phyloP scores from a whole-genome alignment of 73 alveolate species.

The Paramecium sexaurelia region DNA sequence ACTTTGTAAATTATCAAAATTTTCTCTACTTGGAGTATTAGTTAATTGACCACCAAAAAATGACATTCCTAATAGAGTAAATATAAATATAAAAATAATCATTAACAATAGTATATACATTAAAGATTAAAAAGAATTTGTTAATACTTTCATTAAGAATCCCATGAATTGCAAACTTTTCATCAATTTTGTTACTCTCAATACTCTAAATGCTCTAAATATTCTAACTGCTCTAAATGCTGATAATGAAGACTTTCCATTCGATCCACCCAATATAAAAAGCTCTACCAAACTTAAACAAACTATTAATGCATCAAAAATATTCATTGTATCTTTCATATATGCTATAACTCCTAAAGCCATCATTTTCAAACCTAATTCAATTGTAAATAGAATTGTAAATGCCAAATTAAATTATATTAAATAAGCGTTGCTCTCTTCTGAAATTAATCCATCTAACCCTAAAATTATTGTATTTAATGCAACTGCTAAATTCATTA shows the following conservation, averaged over 20 bases:
- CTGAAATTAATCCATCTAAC: slow-evolving; percentile 73
- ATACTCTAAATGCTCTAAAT: slow-evolving; percentile 63
- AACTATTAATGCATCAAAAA: slow-evolving; percentile 60
- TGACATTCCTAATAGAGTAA: slow-evolving; percentile 71
- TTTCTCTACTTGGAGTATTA: not conserved
- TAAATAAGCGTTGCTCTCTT: slow-evolving; percentile 58
- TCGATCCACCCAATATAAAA: slow-evolving; percentile 53
- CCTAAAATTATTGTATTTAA: slow-evolving; percentile 87
- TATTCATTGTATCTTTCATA: slow-evolving; percentile 72
- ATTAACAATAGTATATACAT: slow-evolving; percentile 75
- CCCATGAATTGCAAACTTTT: slow-evolving; percentile 77
- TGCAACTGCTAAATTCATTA: slow-evolving; percentile 73
- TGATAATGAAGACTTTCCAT: slow-evolving; percentile 48
- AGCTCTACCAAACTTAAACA: slow-evolving; percentile 50
- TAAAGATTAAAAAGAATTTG: slow-evolving; percentile 72
- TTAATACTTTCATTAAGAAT: slow-evolving; percentile 72
- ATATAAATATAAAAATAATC: slow-evolving; percentile 77
- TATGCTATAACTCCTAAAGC: slow-evolving; percentile 78
- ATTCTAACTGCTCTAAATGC: slow-evolving; percentile 80
- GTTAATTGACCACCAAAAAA: not conserved
- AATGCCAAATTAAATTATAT: slow-evolving; percentile 71
- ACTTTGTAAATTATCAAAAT: not conserved
- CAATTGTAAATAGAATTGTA: slow-evolving; percentile 80
- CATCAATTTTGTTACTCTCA: slow-evolving; percentile 80
- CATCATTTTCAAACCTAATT: slow-evolving; percentile 81